Conservation (phyloP, 441 rosid genomes). For the Euphorbia celastroides region DNA sequence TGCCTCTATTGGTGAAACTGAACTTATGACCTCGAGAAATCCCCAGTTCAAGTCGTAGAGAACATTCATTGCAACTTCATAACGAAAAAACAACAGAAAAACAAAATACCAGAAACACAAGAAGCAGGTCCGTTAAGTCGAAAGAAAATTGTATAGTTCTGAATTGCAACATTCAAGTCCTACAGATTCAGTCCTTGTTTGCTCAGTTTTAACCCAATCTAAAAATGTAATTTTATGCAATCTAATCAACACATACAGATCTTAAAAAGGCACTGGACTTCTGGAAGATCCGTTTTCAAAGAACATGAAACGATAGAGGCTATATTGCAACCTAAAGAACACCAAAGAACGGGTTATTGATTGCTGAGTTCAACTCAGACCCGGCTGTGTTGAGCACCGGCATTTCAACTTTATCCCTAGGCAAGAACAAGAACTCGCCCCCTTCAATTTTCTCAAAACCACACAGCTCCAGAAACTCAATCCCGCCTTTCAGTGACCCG, state of each 20-base stretch:
- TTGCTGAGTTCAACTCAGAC: conserved; percentile 86
- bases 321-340: conserved; percentile 40
- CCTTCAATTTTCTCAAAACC: conserved; percentile 86
- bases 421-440: conserved; percentile 67
- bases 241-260: not conserved
- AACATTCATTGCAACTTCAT: too few relatives aligned
- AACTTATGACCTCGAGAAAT: too few relatives aligned
- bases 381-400: conserved; percentile 77
- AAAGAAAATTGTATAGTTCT: too few relatives aligned
- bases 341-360: conserved; percentile 91
- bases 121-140: too few relatives aligned
- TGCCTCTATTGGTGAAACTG: too few relatives aligned
- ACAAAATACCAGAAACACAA: too few relatives aligned
- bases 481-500: conserved; percentile 70
- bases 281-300: not conserved
- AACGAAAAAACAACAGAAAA: too few relatives aligned
- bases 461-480: conserved; percentile 77
- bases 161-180: not conserved
- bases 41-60: too few relatives aligned
- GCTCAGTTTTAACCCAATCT: not conserved
- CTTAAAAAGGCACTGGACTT: not conserved
- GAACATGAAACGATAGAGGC: not conserved
- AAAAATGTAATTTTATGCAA: not conserved
- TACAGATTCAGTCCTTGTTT: too few relatives aligned
- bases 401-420: conserved; percentile 72